Evolutionary conservation across 306 rosid species (phyloP).

Genomic region (Prunus armeniaca): DNA sequence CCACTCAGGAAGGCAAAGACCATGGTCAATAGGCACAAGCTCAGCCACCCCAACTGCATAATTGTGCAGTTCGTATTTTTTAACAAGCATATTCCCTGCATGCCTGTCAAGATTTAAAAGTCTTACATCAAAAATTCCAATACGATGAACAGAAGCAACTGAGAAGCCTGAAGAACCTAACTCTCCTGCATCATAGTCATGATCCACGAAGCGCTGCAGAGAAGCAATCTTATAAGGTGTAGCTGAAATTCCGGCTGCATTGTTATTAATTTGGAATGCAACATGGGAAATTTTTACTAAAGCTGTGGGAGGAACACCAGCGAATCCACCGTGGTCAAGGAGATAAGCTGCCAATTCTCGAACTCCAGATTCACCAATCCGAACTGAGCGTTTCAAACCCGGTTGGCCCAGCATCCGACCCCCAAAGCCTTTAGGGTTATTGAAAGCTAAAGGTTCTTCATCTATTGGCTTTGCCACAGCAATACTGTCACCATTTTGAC

Average conservation of each 20-base stretch:
- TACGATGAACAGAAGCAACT: slow-evolving; percentile 67
- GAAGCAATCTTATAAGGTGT: slow-evolving; percentile 68
- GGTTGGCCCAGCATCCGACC: slow-evolving; percentile 72
- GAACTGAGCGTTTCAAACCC: slow-evolving; percentile 67
- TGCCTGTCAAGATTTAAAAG: slow-evolving; percentile 85
- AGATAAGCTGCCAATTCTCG: slow-evolving; percentile 89
- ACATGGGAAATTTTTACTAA: slow-evolving; percentile 70
- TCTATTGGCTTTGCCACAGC: slow-evolving; percentile 91
- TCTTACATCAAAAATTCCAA: slow-evolving; percentile 75
- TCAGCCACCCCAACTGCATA: slow-evolving; percentile 39
- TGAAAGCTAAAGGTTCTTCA: slow-evolving; percentile 78
- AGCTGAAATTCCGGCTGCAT: slow-evolving; percentile 18
- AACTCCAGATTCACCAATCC: slow-evolving; percentile 78
- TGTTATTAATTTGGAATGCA: slow-evolving; percentile 41
- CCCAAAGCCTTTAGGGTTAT: slow-evolving; percentile 62
- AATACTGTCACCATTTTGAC: slow-evolving; percentile 58
- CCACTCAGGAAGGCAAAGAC: slow-evolving; percentile 94
- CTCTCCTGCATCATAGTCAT: slow-evolving; percentile 84
- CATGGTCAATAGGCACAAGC: slow-evolving; percentile 93
- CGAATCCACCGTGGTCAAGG: slow-evolving; percentile 83
- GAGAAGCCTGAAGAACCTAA: slow-evolving; percentile 77
- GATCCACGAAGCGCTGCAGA: slow-evolving; percentile 79
- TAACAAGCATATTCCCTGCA: slow-evolving; percentile 86
- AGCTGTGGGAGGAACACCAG: slow-evolving; percentile 94
- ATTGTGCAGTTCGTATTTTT: slow-evolving; percentile 34